phyloP scores from a whole-genome alignment of 2,329 filamentous ascomycete genomes.

The Monilinia fructigena region DNA sequence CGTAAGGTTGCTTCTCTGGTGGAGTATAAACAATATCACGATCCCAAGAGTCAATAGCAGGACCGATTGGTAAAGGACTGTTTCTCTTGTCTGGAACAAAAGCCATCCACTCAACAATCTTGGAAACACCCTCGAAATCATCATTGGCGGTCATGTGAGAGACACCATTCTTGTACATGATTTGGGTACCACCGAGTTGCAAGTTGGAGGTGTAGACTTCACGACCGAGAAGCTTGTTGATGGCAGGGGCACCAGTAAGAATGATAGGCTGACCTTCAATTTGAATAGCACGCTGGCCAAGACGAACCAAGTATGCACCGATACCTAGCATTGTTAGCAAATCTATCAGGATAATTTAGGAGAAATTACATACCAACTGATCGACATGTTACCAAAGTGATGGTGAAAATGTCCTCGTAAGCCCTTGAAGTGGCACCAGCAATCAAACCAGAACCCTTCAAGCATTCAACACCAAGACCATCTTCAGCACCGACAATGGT shows the following conservation, averaged over 20 bases:
- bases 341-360: neutral
- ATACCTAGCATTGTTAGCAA: conserved; percentile 61
- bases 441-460: conserved; percentile 96
- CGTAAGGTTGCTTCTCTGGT: conserved; percentile 77
- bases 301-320: conserved; percentile 95
- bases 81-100: conserved; percentile 96
- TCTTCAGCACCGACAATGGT: conserved; percentile 93
- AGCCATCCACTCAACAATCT: conserved; percentile 97
- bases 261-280: conserved; percentile 99
- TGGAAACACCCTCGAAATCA: conserved; percentile 95
- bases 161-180: conserved; percentile 99
- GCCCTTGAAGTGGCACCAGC: conserved; percentile 94
- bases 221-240: conserved; percentile 97
- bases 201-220: conserved; percentile 99
- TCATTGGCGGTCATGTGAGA: conserved; percentile 98
- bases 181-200: conserved; percentile 99
- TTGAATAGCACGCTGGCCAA: conserved; percentile 97
- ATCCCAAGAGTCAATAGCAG: conserved; percentile 84
- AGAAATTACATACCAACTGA: conserved; percentile 70
- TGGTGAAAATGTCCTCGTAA: conserved; percentile 98
- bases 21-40: conserved; percentile 83
- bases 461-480: conserved; percentile 93
- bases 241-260: conserved; percentile 90
- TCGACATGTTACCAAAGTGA: conserved; percentile 94
- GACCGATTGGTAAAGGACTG: conserved; percentile 87